Evolutionary conservation across 768 basidiomycete species (phyloP).

Genomic region (Hygrophorus russula): DNA sequence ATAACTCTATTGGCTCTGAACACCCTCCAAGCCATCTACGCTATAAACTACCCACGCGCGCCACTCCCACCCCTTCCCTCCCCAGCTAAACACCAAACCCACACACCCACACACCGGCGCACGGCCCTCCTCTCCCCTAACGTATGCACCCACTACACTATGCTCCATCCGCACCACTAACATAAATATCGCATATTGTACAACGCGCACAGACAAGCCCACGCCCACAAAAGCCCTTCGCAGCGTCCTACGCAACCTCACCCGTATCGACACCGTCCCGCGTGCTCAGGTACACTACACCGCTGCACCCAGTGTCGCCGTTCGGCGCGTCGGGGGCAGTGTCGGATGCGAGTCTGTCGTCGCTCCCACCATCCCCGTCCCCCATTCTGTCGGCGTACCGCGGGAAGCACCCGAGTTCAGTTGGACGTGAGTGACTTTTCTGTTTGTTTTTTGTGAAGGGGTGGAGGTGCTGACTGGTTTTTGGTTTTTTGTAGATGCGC

Average conservation of each 20-base stretch:
- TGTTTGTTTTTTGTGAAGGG: no score
- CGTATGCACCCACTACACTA: neutral
- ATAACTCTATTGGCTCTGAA: neutral
- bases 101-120: neutral
- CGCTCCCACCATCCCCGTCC: conserved; percentile 6
- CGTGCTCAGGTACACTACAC: conserved; percentile 1
- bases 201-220: conserved; percentile 5
- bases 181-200: no score
- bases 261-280: conserved; percentile 6
- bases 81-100: neutral
- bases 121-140: neutral
- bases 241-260: conserved; percentile 4
- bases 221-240: conserved; percentile 1
- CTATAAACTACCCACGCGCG: conserved; percentile 5
- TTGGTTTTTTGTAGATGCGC: no score
- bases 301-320: neutral
- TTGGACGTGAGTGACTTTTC: conserved; percentile 7
- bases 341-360: neutral
- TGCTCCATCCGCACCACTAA: no score
- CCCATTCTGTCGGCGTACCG: conserved; percentile 8
- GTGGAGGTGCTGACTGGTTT: no score
- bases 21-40: conserved; percentile 4
- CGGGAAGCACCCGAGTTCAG: conserved; percentile 4
- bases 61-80: conserved; percentile 2
- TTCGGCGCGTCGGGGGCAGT: neutral